These are phyloP conservation scores for Magnolia changhungtana DNA, from an alignment of 164 flowering plant species.

Conservation along the genomic window DNA sequence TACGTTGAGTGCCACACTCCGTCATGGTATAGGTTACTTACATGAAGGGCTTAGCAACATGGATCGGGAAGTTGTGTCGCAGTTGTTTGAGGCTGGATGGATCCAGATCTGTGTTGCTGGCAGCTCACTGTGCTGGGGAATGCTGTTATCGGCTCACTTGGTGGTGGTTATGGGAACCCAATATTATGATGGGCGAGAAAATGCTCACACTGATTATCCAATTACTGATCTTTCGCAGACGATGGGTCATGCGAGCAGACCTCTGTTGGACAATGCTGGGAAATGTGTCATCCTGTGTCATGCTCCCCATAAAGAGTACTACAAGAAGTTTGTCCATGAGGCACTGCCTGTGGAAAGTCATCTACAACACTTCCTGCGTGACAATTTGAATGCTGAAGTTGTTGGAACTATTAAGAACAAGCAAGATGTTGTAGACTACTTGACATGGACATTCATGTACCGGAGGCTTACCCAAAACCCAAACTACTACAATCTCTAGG, in stretches of 20 bases:
- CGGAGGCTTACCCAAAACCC: constrained; percentile 94
- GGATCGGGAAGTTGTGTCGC: constrained; percentile 79
- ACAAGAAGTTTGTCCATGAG: constrained; percentile 88
- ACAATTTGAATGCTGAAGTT: constrained; percentile 88
- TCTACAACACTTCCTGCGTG: constrained; percentile 87
- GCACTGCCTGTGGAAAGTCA: constrained; percentile 98
- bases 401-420: constrained; percentile 77
- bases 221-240: constrained; percentile 92
- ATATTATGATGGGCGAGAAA: constrained; percentile 75
- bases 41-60: constrained; percentile 76
- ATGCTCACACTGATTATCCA: constrained; percentile 88
- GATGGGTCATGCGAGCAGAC: constrained; percentile 96
- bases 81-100: constrained; percentile 82
- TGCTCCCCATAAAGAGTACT: constrained; percentile 93
- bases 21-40: constrained; percentile 39
- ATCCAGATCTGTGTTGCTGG: constrained; percentile 93
- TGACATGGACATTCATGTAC: constrained; percentile 94
- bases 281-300: constrained; percentile 95
- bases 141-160: constrained; percentile 78
- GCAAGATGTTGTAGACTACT: constrained; percentile 85
- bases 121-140: constrained; percentile 92
- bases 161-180: constrained; percentile 83
- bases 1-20: constrained; percentile 47
- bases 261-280: constrained; percentile 76
- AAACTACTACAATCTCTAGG: constrained; percentile 91